Base-by-base conservation (phyloP, 2,329 filamentous ascomycete species). In the Penicillium janthinellum region DNA sequence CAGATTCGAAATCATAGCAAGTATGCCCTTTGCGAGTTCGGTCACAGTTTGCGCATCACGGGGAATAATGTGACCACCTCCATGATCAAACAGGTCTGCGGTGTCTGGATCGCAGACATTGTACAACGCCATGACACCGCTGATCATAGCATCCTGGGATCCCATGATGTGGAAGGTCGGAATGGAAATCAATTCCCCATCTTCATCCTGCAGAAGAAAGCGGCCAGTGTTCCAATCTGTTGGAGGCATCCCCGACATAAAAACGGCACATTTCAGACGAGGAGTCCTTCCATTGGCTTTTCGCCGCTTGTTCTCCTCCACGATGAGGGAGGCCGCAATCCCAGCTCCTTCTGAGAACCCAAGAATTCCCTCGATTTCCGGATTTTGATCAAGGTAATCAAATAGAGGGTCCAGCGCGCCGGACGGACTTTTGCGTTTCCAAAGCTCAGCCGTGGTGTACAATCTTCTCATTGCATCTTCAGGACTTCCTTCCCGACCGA, bases 11-110 rank as follows among this genome's bases (percentile, higher is more conserved):
- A 53, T 17, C 51, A 53, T 53, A 15, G 37, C 14, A 34, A 25
- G 51, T 2, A 53, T 42, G 2, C 31, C 17, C 11, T 53, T 41
- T 8, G n/a, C 39, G 6, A 53, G 14, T 12, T 53, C 51, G 5
- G 51, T 15, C 22, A 53, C 51, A 8, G 51, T 53, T 20, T 53
- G 51, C 38, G 51, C 51, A 17, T 53, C 51, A 4, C 73, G 67
- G 6, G 79, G 79, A 8, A 81, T 66, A 2, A 73, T 73, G 63
- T 81, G 79, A 0, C 79, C 79, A 35, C 77, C 77, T 0, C 75
- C 78, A 53, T 80, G 77, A 50, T 81, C 79, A 37, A 80, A 80
- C 5, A 81, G 65, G 48, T 74, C 73, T 0, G 77, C 77, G 1
- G 66, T 75, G 39, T 79, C 76, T 6, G 71, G 69, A 54, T 81